Evolutionary conservation across 306 rosid species (phyloP), one percentile per base, ranked within the genome.

Genomic region (Astragalus membranaceus): DNA sequence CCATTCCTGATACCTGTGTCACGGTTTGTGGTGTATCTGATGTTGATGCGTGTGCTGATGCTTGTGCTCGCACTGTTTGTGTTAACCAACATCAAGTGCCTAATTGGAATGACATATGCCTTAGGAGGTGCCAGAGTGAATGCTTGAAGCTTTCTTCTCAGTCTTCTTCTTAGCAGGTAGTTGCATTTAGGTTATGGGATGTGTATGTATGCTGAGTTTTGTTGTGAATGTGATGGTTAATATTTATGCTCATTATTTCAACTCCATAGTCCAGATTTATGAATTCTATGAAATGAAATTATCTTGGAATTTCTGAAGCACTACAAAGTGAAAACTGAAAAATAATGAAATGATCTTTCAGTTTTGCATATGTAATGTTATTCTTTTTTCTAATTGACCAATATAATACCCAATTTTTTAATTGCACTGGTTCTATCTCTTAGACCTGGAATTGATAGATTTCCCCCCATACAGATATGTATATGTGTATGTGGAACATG

Each of bases 21-120:
- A 93, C 98, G 14, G 98, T 93, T 3, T 93, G 98, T 9, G 97
- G 97, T 57, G 90, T 90, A 4, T 93, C 98, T 10, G 94, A 90
- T 79, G 87, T 90, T 5, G 98, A 93, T 73, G 96, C 98, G 0
- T 93, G 96, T 49, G 93, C 96, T 3, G 98, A 93, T 80, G 98
- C 98, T 0, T 93, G 98, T 50, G 90, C 90, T 2, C 98, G 97
- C 68, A 88, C 96, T 10, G 98, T 93, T 14, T 93, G 97, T 30
- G 96, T 90, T 43, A 90, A 88, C 84, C 98, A 90, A 55, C 98
- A 90, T 74, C 98, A 88, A 80, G 97, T 90, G 0, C 98, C 97
- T 5, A 90, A 87, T 47, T 93, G 97, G 98, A 90, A 90, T 49
- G 98, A 90, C 59, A 72, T 83, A 65, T 93, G 98, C 81, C 96